Evolutionary conservation across 169 alveolate genomes (phyloP).

Genomic region (Eimeria maxima): DNA sequence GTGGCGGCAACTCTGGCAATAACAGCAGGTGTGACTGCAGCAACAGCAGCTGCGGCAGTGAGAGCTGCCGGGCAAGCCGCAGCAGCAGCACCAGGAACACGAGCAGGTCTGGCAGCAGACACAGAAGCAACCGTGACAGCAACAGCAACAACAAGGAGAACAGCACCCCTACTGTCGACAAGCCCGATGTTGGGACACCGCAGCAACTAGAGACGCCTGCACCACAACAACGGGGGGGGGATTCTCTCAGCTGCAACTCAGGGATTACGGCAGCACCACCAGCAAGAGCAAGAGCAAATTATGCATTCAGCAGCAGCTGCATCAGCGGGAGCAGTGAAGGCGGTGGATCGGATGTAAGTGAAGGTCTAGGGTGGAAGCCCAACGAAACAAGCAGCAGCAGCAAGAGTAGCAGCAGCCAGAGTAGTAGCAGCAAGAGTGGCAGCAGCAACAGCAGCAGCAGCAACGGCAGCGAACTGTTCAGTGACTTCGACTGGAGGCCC

Average conservation of each 20-base stretch:
- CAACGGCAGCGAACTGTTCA: constrained; percentile 47
- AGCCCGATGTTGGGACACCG: background rate
- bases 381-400: constrained; percentile 56
- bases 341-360: constrained; percentile 7
- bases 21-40: background rate
- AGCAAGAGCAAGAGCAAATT: background rate
- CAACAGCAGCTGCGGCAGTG: background rate
- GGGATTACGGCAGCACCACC: constrained; percentile 9
- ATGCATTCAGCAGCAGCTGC: background rate
- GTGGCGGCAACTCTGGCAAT: background rate
- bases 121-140: background rate
- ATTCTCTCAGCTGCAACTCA: background rate
- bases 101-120: background rate
- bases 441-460: constrained; percentile 66
- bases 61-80: background rate
- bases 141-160: background rate
- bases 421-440: constrained; percentile 21
- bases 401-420: background rate
- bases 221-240: background rate
- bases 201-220: background rate
- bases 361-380: background rate
- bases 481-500: constrained; percentile 55
- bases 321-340: constrained; percentile 25
- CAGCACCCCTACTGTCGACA: background rate
- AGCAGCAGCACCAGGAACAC: background rate